A percentile compares a stretch with the other conserved stretches of the same genome.
Conservation (phyloP, 805 yeast genomes). For the Wickerhamomyces alni region DNA sequence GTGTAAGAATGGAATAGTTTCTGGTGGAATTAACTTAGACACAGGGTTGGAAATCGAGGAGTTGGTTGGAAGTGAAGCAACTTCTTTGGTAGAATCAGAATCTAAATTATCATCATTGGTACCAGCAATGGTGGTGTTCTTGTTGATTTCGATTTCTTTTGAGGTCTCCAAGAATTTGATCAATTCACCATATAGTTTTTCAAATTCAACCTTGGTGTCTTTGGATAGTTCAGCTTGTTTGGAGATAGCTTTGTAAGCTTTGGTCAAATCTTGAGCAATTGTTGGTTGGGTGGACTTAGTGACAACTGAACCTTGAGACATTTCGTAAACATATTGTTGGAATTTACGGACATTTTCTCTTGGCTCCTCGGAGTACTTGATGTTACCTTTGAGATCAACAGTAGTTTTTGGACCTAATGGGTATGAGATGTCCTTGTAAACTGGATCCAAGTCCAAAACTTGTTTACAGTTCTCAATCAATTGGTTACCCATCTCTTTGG, state of each 20-base stretch:
- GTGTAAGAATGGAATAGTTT: conserved; percentile 92
- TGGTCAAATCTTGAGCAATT: conserved; percentile 77
- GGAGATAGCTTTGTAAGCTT: conserved; percentile 75
- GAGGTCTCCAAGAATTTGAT: conserved; percentile 62
- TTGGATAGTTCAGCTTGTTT: conserved; percentile 60
- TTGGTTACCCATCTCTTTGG: conserved; percentile 85
- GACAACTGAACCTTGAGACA: conserved; percentile 91
- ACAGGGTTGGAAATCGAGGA: conserved; percentile 68
- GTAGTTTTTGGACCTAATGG: conserved; percentile 95
- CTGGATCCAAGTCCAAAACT: conserved; percentile 75
- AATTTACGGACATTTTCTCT: conserved; percentile 90
- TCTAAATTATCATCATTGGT: conserved; percentile 43
- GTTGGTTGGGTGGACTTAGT: conserved; percentile 69
- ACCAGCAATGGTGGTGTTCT: conserved; percentile 52
- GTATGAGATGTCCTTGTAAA: conserved; percentile 88
- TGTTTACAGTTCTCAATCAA: conserved; percentile 93
- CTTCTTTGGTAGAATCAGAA: conserved; percentile 62
- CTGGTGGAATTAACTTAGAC: conserved; percentile 66
- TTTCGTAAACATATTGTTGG: conserved; percentile 91
- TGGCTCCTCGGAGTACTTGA: conserved; percentile 76
- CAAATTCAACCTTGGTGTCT: conserved; percentile 64
- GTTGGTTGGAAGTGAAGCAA: conserved; percentile 74
- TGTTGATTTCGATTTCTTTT: conserved; percentile 64
- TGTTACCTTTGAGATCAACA: conserved; percentile 83
- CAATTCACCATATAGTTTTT: conserved; percentile 64